These are phyloP conservation scores for Plantago major DNA, from an alignment of 257 asterid genomes.

Conservation along the genomic window DNA sequence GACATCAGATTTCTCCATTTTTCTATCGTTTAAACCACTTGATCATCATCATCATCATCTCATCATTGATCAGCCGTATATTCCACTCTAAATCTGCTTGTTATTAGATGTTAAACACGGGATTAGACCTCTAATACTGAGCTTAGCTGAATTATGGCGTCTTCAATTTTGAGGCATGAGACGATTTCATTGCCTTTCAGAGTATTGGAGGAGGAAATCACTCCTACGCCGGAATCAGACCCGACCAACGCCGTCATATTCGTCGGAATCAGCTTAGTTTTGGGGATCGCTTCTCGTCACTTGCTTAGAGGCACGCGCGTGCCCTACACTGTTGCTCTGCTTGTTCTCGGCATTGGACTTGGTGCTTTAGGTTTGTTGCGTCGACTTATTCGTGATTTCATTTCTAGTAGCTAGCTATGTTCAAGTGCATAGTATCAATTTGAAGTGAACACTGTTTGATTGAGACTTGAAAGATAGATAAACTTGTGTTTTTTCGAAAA, in stretches of 20 bases:
- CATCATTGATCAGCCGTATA: no score
- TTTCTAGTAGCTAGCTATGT: no score
- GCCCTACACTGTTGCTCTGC: slow-evolving; percentile 89
- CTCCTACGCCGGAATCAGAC: slow-evolving; percentile 20
- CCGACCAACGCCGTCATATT: slow-evolving; percentile 85
- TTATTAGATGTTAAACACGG: no score
- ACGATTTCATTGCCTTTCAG: slow-evolving; percentile 33
- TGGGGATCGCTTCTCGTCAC: slow-evolving; percentile 84
- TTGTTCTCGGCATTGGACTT: slow-evolving; percentile 74
- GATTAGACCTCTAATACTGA: no score
- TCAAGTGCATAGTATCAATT: no score
- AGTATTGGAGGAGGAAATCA: slow-evolving; percentile 35
- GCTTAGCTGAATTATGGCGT: slow-evolving; percentile 16
- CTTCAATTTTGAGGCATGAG: slow-evolving; percentile 20
- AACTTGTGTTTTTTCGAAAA: slow-evolving; percentile 1
- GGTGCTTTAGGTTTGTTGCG: slow-evolving; percentile 68
- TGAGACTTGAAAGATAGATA: no score
- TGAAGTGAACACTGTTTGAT: no score
- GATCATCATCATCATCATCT: no score
- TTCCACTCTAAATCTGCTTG: no score
- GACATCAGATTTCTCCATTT: no score
- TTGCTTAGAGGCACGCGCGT: slow-evolving; percentile 86
- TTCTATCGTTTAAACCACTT: background rate
- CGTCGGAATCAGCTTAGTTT: slow-evolving; percentile 78
- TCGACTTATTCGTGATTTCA: background rate